phyloP scores from a whole-genome alignment of 176 grass and related monocot species.

The Oryza brachyantha region DNA sequence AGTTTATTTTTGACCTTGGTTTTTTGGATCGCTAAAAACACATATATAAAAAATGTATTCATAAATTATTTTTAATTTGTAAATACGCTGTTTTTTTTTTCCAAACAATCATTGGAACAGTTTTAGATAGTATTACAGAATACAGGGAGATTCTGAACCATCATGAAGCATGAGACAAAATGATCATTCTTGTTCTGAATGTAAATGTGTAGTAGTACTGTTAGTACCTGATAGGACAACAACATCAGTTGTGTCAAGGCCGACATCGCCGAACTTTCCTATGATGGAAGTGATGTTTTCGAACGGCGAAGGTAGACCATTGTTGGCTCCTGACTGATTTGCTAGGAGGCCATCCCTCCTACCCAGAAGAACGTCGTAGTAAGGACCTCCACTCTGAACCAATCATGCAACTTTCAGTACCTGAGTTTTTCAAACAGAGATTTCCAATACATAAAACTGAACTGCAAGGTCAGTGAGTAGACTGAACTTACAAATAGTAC shows the following conservation, averaged over 20 bases:
- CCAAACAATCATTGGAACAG: no score
- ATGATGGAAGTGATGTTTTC: constrained; percentile 49
- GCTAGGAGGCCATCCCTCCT: constrained; percentile 67
- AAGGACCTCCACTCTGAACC: constrained; percentile 63
- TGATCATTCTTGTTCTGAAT: background rate
- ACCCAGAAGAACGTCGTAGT: constrained; percentile 50
- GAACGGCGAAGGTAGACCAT: constrained; percentile 52
- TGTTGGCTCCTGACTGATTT: constrained; percentile 65
- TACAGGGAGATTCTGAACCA: background rate
- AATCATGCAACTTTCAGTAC: background rate
- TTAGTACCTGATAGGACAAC: constrained; percentile 67
- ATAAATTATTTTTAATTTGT: no score
- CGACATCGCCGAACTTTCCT: constrained; percentile 47
- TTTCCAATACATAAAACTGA: background rate
- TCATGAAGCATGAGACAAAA: background rate
- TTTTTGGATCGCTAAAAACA: no score
- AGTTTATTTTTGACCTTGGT: no score
- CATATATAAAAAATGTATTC: no score
- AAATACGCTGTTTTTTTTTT: no score
- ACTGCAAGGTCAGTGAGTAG: background rate
- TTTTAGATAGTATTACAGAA: background rate
- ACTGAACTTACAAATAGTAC: constrained; percentile 47
- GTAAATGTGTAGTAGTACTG: no score
- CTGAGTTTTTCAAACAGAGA: background rate
- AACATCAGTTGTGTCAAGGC: constrained; percentile 72